phyloP scores from a whole-genome alignment of 2,329 filamentous ascomycete species.

The Fusarium sp. region DNA sequence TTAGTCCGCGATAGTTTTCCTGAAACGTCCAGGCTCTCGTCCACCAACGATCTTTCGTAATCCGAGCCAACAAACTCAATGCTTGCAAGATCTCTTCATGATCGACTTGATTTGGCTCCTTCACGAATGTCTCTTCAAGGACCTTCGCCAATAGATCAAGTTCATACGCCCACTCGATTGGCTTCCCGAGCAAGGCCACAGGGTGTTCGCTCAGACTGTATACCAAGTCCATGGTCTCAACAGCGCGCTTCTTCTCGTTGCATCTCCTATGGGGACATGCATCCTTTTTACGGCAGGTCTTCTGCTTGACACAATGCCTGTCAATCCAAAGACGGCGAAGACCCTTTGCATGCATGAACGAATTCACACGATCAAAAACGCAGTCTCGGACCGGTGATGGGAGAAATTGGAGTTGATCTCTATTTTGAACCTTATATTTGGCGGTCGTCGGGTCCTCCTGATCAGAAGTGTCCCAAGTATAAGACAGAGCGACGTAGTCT shows the following conservation, averaged over 20 bases:
- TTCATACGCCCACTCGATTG: constrained; percentile 11
- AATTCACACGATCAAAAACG: constrained; percentile 5
- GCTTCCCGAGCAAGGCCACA: background rate
- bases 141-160: background rate
- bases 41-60: constrained; percentile 13
- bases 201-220: background rate
- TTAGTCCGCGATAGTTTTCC: background rate
- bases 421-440: background rate
- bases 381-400: constrained; percentile 2
- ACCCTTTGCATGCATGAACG: background rate
- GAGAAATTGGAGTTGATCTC: background rate
- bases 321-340: background rate
- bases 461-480: background rate
- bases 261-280: background rate
- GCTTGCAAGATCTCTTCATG: background rate
- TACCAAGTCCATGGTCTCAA: constrained; percentile 3
- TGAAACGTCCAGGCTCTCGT: constrained; percentile 3
- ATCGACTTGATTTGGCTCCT: background rate
- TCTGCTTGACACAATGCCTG: constrained; percentile 7
- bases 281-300: background rate
- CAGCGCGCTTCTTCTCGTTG: background rate
- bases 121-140: background rate
- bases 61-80: background rate
- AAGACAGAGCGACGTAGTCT: constrained; percentile 9
- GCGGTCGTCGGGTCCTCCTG: background rate